Conservation (phyloP, 164 flowering plant genomes). For the Magnolia kwangsiensis region DNA sequence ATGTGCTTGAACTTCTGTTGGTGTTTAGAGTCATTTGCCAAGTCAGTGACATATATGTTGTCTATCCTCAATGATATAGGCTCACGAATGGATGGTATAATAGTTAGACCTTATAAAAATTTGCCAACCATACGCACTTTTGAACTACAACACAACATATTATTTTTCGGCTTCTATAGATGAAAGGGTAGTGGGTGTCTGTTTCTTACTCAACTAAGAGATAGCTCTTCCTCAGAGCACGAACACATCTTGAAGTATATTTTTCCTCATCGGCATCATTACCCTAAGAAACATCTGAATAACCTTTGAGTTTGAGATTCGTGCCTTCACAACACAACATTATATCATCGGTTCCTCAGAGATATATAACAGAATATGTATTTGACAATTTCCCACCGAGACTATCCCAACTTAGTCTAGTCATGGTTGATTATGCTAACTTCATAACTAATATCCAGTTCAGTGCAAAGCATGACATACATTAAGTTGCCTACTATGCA, state of each 20-base stretch:
- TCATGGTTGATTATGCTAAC: background rate
- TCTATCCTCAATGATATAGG: background rate
- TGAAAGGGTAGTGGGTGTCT: background rate
- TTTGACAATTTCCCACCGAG: background rate
- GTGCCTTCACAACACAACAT: background rate
- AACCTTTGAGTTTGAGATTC: background rate
- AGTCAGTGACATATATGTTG: background rate
- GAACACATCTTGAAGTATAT: constrained; percentile 1
- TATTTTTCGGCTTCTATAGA: background rate
- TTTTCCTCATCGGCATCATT: background rate
- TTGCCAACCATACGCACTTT: background rate
- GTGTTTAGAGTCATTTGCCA: too few relatives aligned
- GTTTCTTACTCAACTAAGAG: background rate
- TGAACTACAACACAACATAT: background rate
- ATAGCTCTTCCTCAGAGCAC: background rate
- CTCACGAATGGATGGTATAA: background rate
- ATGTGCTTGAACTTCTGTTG: background rate
- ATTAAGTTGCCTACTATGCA: background rate
- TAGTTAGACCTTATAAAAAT: background rate
- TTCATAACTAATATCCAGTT: background rate
- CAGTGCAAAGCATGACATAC: background rate
- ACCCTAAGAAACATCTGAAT: background rate
- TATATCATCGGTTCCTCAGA: background rate
- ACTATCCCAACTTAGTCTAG: background rate
- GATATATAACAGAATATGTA: background rate